phyloP scores from a whole-genome alignment of 2,329 filamentous ascomycete species.

The Alternaria hordeiaustralica region DNA sequence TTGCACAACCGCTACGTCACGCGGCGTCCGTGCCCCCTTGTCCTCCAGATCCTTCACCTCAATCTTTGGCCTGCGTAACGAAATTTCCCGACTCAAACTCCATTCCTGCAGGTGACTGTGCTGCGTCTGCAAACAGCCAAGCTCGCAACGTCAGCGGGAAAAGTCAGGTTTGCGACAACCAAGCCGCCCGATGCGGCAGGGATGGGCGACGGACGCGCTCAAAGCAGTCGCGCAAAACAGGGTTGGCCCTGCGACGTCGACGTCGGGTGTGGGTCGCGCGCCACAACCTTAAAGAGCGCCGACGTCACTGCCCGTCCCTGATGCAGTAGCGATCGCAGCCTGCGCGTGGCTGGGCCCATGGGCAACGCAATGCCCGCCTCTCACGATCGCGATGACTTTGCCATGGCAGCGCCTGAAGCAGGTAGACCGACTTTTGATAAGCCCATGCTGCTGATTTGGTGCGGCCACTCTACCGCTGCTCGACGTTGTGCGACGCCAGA shows the following conservation, averaged over 20 bases:
- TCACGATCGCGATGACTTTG: background rate
- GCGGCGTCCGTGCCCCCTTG: constrained; percentile 12
- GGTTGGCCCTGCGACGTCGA: constrained; percentile 2
- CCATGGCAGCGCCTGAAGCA: background rate
- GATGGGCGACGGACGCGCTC: constrained; percentile 18
- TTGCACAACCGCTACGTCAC: constrained; percentile 14
- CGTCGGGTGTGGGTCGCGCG: constrained; percentile 12
- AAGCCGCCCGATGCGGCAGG: constrained; percentile 10
- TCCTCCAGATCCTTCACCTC: background rate
- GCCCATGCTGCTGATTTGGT: constrained; percentile 2
- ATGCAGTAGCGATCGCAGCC: constrained; percentile 6
- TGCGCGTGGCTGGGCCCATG: constrained; percentile 11
- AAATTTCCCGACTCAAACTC: constrained; percentile 1
- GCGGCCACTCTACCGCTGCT: background rate
- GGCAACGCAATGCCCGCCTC: background rate
- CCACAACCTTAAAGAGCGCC: constrained; percentile 22
- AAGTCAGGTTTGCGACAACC: constrained; percentile 11
- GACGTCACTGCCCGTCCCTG: constrained; percentile 14
- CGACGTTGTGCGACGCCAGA: constrained; percentile 1
- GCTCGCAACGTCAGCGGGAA: constrained; percentile 5
- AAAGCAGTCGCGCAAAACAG: constrained; percentile 16
- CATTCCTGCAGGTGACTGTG: constrained; percentile 7
- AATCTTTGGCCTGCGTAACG: background rate
- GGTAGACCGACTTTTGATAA: constrained; percentile 3
- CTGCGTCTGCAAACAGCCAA: constrained; percentile 5